phyloP scores from a whole-genome alignment of 2,329 filamentous ascomycete genomes.

The Penicillium glabrum region DNA sequence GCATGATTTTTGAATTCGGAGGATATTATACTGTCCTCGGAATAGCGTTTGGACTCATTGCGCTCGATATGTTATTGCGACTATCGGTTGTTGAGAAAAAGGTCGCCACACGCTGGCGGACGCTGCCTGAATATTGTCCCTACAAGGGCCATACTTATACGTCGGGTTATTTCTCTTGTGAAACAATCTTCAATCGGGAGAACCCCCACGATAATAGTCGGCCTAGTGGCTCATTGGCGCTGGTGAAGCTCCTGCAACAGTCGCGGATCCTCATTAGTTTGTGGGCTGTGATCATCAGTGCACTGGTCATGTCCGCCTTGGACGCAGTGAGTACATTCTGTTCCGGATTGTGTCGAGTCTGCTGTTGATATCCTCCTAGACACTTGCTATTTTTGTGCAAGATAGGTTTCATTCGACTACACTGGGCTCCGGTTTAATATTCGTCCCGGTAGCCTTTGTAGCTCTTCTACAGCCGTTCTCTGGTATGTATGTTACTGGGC shows the following conservation, averaged over 20 bases:
- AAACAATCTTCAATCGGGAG: not conserved
- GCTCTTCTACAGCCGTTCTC: constrained; percentile 61
- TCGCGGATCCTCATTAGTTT: constrained; percentile 56
- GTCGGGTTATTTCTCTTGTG: not conserved
- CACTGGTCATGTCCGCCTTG: constrained; percentile 51
- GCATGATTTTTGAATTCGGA: constrained; percentile 57
- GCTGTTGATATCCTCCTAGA: constrained; percentile 17
- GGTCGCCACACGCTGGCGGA: constrained; percentile 39
- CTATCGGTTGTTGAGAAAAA: constrained; percentile 62
- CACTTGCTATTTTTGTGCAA: constrained; percentile 54
- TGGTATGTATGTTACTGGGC: constrained; percentile 9
- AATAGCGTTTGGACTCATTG: constrained; percentile 54
- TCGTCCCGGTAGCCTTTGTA: constrained; percentile 59
- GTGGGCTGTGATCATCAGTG: constrained; percentile 53
- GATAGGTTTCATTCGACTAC: constrained; percentile 55
- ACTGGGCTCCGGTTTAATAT: constrained; percentile 56
- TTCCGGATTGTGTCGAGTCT: not conserved
- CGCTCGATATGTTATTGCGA: constrained; percentile 60
- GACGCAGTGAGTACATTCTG: constrained; percentile 34
- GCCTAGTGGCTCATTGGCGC: constrained; percentile 1
- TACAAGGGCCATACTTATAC: constrained; percentile 39
- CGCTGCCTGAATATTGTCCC: constrained; percentile 21
- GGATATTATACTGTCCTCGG: constrained; percentile 60
- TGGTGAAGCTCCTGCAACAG: constrained; percentile 22
- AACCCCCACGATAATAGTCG: too few relatives aligned